These are phyloP conservation scores for Zygotorulaspora mrakii DNA, from an alignment of 1,139 yeast genomes.

Conservation along the genomic window DNA sequence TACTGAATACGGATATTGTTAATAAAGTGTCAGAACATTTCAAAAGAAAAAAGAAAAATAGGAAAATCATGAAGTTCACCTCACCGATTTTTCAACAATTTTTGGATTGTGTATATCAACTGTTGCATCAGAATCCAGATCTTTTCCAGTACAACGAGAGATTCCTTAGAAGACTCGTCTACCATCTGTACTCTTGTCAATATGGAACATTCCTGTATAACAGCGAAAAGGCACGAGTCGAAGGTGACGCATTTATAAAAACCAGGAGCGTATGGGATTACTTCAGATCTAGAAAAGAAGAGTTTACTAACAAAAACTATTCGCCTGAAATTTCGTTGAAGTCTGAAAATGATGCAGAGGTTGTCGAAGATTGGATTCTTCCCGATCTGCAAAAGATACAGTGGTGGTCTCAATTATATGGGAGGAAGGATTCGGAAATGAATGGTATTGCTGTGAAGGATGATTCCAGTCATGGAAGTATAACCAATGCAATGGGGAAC, in stretches of 20 bases:
- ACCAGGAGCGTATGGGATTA: slow-evolving; percentile 94
- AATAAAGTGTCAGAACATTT: slow-evolving; percentile 27
- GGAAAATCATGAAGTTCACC: slow-evolving; percentile 49
- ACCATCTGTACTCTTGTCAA: slow-evolving; percentile 90
- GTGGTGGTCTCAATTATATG: slow-evolving; percentile 89
- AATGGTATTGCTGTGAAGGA: slow-evolving; percentile 41
- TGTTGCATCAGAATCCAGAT: slow-evolving; percentile 64
- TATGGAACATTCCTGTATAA: slow-evolving; percentile 86
- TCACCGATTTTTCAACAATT: slow-evolving; percentile 95
- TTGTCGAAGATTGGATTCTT: slow-evolving; percentile 50
- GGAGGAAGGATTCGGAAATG: slow-evolving; percentile 78
- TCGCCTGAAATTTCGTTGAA: slow-evolving; percentile 9
- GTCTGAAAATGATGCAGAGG: slow-evolving; percentile 23
- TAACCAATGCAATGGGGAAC: not conserved
- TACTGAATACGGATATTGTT: slow-evolving; percentile 20
- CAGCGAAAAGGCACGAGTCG: slow-evolving; percentile 59
- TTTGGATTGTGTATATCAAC: slow-evolving; percentile 81
- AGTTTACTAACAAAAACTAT: slow-evolving; percentile 59
- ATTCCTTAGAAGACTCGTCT: slow-evolving; percentile 73
- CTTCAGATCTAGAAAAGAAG: slow-evolving; percentile 69
- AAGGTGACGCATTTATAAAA: slow-evolving; percentile 41
- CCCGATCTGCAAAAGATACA: slow-evolving; percentile 65
- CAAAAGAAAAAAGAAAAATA: slow-evolving; percentile 33
- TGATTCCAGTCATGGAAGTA: not conserved
- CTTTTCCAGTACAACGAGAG: slow-evolving; percentile 86